Evolutionary conservation across 1,284 basidiomycete genomes (phyloP), one percentile per base, ranked within the genome.

Genomic region (Fomitopsis betulina): DNA sequence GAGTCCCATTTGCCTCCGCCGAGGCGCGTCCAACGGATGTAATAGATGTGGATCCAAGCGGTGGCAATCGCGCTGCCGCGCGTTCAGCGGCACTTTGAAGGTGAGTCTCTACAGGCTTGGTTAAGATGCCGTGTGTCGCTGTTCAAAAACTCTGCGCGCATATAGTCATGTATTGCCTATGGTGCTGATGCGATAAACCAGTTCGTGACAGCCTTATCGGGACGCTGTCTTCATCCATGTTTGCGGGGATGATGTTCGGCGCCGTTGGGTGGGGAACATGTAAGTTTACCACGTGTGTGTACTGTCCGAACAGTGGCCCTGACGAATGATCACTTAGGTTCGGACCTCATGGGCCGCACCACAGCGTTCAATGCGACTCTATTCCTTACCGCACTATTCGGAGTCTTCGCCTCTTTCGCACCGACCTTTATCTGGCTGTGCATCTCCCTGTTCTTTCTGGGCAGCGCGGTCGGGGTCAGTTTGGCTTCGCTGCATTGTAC

Each of bases 211-310:
- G 75, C 54, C 84, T 82, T 65, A 91, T 94, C 58, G 93, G 93
- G 37, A 71, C 81, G 1, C 73, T 94, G 2, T 93, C 89, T 0
- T 89, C 91, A 3, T 85, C 86, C 8, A 89, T 93, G 81, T 93
- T 94, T 71, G 86, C 84, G 7, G 93, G 96, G 42, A 98, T 98
- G 96, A 97, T 97, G 93, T 72, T 98, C 58, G 96, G 96, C 4
- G 94, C 94, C 0, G 76, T 96, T 10, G 91, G 90, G 2, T 97
- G 94, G 94, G 94, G 94, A 54, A 88, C 91, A 30, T 90, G 91
- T 89, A 63, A 57, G 84, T 76, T 15, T 27, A 54, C 5, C 17
- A 17, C 12, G 35, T 13, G 53, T 33, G 52, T 33, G 10, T 50
- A 19, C 30, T n/a, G 35, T 37, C 37, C 13, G 21, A 27, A 8